Evolutionary conservation across 2,329 filamentous ascomycete genomes (phyloP), one percentile per base, ranked within the genome.

Genomic region (Neoscytalidium dimidiatum): DNA sequence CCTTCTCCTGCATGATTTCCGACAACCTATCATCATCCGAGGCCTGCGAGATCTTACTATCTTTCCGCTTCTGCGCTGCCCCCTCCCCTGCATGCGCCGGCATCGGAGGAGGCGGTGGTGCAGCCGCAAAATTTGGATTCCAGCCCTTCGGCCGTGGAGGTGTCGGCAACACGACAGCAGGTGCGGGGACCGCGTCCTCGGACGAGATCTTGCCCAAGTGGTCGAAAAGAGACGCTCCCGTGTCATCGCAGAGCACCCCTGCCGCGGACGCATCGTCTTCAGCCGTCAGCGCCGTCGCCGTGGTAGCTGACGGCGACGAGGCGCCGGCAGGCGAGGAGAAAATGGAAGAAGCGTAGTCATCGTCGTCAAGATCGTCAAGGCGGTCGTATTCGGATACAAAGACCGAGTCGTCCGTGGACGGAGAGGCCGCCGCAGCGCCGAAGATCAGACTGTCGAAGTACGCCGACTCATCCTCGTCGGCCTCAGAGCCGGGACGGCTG

Each of bases 331-430:
- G 29, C 6, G 51, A 44, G 6, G 51, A 56, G 41, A 46, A 44
- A 28, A 44, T 29, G 14, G 56, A 44, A 9, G 38, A 33, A 14
- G 38, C 8, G 21, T 44, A 51, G 19, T 38, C 43, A n/a, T 44
- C 48, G 17, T 28, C 31, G 14, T 62, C 29, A 7, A 43, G 46
- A 13, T 63, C 46, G 28, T 63, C 61, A 21, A 63, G 48, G n/a
- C 61, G 46, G 48, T 63, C 61, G 35, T 63, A 63, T n/a, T 63
- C 46, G 9, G 46, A 52, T 8, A 63, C 61, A 35, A 63, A 63
- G 23, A 51, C 46, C 9, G 56, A 60, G n/a, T 44, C 28, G 6
- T 44, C 23, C 6, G 33, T 41, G 13, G 33, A 38, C 7, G 19
- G 58, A 19, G 14, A 62, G 14, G 44, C 26, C 14, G 28, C 43